These are phyloP conservation scores for Naganishia onofrii DNA, from an alignment of 768 basidiomycete genomes.

Conservation along the genomic window DNA sequence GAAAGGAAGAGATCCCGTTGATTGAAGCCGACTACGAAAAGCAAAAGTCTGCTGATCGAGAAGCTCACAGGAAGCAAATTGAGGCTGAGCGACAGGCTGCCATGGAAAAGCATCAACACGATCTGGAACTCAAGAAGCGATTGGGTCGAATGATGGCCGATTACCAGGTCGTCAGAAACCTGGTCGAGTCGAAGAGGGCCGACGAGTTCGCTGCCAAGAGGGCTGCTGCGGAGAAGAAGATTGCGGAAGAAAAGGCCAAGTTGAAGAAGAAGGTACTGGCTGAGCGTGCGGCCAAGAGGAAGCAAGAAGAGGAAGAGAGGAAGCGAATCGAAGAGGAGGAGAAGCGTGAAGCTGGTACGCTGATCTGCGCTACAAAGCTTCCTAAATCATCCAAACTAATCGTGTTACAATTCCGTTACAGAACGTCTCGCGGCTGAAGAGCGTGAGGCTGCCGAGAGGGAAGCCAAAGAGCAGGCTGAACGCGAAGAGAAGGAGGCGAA, in stretches of 20 bases:
- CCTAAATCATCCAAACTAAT: neutral
- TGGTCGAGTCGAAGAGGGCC: constrained; percentile 61
- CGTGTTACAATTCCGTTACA: constrained; percentile 13
- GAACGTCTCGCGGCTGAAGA: constrained; percentile 31
- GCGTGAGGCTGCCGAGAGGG: constrained; percentile 59
- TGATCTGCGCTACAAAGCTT: constrained; percentile 21
- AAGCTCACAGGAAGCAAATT: constrained; percentile 66
- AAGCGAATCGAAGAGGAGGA: constrained; percentile 42
- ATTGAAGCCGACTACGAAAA: constrained; percentile 78
- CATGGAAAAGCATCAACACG: constrained; percentile 62
- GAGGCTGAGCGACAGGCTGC: constrained; percentile 61
- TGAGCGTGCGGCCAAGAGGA: constrained; percentile 62
- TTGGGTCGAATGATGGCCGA: constrained; percentile 71
- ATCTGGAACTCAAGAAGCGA: constrained; percentile 71
- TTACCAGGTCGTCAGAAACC: constrained; percentile 60
- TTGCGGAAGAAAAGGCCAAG: constrained; percentile 80
- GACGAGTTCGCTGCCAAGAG: constrained; percentile 66
- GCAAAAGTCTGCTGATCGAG: constrained; percentile 75
- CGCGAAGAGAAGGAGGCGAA: constrained; percentile 44
- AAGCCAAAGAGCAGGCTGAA: constrained; percentile 63
- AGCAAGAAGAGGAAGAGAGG: constrained; percentile 55
- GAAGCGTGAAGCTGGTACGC: constrained; percentile 44
- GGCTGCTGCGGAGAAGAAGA: constrained; percentile 64
- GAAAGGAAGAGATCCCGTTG: constrained; percentile 86
- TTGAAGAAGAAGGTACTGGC: constrained; percentile 62